Evolutionary conservation across 306 rosid genomes (phyloP), one percentile per base, ranked within the genome.

Genomic region (Vigna reflexopilosa): DNA sequence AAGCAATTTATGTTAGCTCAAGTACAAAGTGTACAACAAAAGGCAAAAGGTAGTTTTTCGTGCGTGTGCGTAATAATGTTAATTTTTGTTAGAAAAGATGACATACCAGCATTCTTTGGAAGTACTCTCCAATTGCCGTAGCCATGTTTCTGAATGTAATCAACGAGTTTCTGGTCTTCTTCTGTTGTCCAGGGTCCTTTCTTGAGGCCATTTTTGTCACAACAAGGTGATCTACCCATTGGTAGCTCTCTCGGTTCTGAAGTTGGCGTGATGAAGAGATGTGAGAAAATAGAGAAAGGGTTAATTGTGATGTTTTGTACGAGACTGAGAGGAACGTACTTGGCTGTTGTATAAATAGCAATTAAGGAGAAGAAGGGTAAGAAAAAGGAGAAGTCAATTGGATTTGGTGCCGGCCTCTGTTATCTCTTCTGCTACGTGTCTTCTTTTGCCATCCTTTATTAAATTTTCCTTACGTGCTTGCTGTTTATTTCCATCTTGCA

Each of bases 131-230:
- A 94, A 24, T 90, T 94, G 3, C 94, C 96, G 58, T 86, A 89
- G 1, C 98, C 98, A 75, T 94, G 86, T 57, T 90, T 81, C 54
- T 90, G 93, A 78, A 94, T 91, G 42, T 82, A 94, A 80, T 93
- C 90, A 1, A 80, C 22, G 32, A 93, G 96, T 42, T 89, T 91
- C 40, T 87, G 87, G 77, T 93, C 98, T 73, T 93, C 98, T 40
- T 93, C 98, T 14, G 87, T 87, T 3, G 94, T 91, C 98, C 98
- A 93, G 0, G 98, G 98, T 1, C 98, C 98, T 83, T 88, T 93
- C 80, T 90, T 91, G 32, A 93, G 91, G 4, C 96, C 97, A 69
- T 73, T 89, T 78, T 91, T 94, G 2, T 91, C 94, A 80, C 96
- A 94, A 66, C 97, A 94, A 8, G 98, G 98, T 81, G 91, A 62